A percentile compares a stretch with the other conserved stretches of the same genome.
Conservation (phyloP, 208 protist species). For the Endotrypanum monterogeii region DNA sequence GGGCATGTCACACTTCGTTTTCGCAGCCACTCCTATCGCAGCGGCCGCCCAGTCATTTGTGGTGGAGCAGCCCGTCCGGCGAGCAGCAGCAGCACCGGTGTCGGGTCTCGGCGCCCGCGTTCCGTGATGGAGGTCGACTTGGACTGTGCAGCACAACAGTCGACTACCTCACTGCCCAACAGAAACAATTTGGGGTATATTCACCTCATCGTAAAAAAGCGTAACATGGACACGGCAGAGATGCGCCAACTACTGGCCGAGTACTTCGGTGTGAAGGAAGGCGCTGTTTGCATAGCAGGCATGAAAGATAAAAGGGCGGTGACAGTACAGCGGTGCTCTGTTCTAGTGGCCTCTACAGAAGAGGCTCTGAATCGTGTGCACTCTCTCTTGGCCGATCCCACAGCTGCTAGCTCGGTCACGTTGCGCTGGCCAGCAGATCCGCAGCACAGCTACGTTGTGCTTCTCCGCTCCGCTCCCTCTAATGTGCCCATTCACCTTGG, state of each 20-base stretch:
- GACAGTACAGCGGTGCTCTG: conserved; percentile 86
- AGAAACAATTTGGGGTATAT: conserved; percentile 7
- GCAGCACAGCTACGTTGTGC: conserved; percentile 33
- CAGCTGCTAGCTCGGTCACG: conserved; percentile 6
- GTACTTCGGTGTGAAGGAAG: conserved; percentile 41
- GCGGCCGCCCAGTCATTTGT: neutral
- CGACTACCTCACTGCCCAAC: neutral
- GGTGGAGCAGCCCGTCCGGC: neutral
- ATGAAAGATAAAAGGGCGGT: conserved; percentile 93
- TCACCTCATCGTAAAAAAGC: conserved; percentile 79
- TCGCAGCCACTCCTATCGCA: neutral
- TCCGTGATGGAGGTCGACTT: neutral
- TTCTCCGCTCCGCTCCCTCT: conserved; percentile 18
- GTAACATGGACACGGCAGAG: conserved; percentile 81
- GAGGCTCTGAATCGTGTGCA: neutral
- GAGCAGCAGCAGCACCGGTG: neutral
- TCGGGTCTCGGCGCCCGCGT: conserved; percentile 4
- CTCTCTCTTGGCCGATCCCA: conserved; percentile 5
- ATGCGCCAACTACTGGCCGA: conserved; percentile 60
- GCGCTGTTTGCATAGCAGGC: conserved; percentile 80
- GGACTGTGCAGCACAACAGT: neutral
- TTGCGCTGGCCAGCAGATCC: conserved; percentile 47
- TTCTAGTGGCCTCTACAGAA: conserved; percentile 27
- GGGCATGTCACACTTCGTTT: conserved; percentile 39
- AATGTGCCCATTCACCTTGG: conserved; percentile 35